A percentile compares a stretch with the other conserved stretches of the same genome.
These are phyloP conservation scores for Pachysolen tannophilus DNA, from an alignment of 805 yeast genomes.

Conservation along the genomic window DNA sequence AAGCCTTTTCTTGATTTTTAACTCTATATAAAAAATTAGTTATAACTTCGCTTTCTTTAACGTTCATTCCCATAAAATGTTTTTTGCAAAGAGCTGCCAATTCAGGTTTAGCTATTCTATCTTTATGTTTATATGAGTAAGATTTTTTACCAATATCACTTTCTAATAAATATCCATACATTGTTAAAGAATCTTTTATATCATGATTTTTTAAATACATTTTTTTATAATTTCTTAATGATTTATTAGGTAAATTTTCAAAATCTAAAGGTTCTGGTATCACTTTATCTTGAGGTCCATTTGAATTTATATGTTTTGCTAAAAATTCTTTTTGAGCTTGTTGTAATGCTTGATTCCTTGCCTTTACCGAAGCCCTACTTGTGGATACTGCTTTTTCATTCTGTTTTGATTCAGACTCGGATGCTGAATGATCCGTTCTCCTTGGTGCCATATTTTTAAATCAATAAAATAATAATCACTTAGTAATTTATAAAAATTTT, in stretches of 20 bases:
- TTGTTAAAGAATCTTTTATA: conserved; percentile 52
- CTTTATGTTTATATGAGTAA: conserved; percentile 27
- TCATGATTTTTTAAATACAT: conserved; percentile 27
- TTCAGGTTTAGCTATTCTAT: conserved; percentile 49
- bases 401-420: conserved; percentile 25
- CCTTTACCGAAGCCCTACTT: conserved; percentile 44
- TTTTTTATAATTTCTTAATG: conserved; percentile 63
- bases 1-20: conserved; percentile 46
- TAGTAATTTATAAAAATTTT: too few species aligned
- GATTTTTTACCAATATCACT: conserved; percentile 73
- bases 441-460: conserved; percentile 8
- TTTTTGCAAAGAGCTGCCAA: conserved; percentile 53
- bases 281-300: conserved; percentile 57
- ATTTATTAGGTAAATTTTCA: conserved; percentile 46
- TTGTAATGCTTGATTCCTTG: conserved; percentile 51
- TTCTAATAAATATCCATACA: conserved; percentile 62
- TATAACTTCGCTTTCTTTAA: conserved; percentile 77
- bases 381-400: conserved; percentile 9
- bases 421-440: conserved; percentile 7
- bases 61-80: conserved; percentile 54
- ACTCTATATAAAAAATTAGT: conserved; percentile 86
- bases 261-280: conserved; percentile 61
- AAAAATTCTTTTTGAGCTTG: conserved; percentile 65
- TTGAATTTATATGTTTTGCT: conserved; percentile 62
- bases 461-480: not conserved